Evolutionary conservation across 805 yeast genomes (phyloP).

Genomic region (Saccharomycopsis schoenii): DNA sequence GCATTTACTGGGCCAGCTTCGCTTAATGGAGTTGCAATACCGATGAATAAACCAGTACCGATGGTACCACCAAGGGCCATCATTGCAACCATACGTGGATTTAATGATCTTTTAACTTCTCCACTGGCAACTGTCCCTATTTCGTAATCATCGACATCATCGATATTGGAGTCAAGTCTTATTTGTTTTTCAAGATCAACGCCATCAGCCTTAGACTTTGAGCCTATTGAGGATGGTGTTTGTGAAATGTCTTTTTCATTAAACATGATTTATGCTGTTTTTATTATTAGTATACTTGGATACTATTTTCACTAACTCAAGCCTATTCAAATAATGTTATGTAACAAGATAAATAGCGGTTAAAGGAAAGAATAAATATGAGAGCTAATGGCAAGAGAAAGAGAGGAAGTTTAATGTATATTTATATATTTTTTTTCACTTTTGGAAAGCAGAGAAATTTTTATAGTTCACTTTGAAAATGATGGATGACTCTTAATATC

Average conservation of each 20-base stretch:
- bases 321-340: background rate
- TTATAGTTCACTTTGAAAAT: background rate
- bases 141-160: background rate
- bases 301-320: no score
- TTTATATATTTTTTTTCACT: background rate
- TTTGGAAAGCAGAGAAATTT: background rate
- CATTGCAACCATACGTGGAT: conserved; percentile 59
- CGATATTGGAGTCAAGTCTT: background rate
- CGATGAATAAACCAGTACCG: conserved; percentile 62
- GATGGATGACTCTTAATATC: background rate
- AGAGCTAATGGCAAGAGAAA: background rate
- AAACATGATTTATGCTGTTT: background rate
- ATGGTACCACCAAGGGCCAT: conserved; percentile 68
- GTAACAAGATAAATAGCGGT: background rate
- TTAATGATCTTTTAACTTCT: conserved; percentile 46
- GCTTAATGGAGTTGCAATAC: conserved; percentile 44
- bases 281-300: no score
- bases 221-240: background rate
- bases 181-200: background rate
- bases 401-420: background rate
- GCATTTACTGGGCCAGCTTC: conserved; percentile 56
- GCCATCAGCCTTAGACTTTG: background rate
- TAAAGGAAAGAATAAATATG: background rate
- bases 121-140: background rate
- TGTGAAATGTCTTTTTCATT: background rate